Conservation (phyloP, 345 rosid genomes). For the Citrus sinensis region DVS_A1.0 CM039165.1:22935501-22936000, state of each 20-base stretch:
- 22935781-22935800: constrained; percentile 26
- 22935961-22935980: not conserved
- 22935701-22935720: constrained; percentile 24
- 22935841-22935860: constrained; percentile 6
- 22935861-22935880: constrained; percentile 7
- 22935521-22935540: constrained; percentile 52
- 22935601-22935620: constrained; percentile 47
- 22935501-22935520: not conserved
- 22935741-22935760: constrained; percentile 24
- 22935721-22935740: constrained; percentile 27
- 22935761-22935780: constrained; percentile 18
- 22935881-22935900: constrained; percentile 2
- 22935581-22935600: constrained; percentile 74
- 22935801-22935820: constrained; percentile 27
- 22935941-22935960: not conserved
- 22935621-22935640: not conserved
- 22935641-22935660: not conserved
- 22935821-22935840: constrained; percentile 11
- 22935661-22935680: not conserved
- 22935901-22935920: not conserved
- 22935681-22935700: constrained; percentile 3
- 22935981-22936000: not conserved
- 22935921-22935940: not conserved
- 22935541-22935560: constrained; percentile 59
- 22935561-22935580: constrained; percentile 77